Base-by-base conservation (phyloP, 495 filamentous ascomycete genomes). In the Neurospora sp. region DNA sequence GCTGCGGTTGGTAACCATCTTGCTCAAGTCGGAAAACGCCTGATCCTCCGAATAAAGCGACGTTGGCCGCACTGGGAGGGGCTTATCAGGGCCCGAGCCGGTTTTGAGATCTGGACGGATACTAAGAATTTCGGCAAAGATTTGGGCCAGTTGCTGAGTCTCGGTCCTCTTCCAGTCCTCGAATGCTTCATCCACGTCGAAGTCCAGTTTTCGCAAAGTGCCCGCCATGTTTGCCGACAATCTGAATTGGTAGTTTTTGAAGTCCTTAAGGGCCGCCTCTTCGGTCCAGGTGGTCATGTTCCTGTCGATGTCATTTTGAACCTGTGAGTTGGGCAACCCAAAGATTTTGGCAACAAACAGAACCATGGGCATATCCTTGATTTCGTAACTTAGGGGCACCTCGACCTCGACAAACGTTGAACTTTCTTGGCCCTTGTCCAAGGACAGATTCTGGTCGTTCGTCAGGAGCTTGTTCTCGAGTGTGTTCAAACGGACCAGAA, bases 311-410 rank as follows among this genome's bases (percentile, higher is more conserved):
- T 97, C 94, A 31, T 86, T 85, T 81, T 98, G 96, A 31, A 92
- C 91, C 69, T 93, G 90, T 4, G 88, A 86, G 59, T 90, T 88
- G 48, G 89, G 88, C 71, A 94, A 86, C 54, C 90, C 91, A 80
- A 98, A 99, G 71, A 97, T 92, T 72, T 86, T 90, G 59, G 90
- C 89, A 35, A 98, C 95, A 69, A 90, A 86, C 79, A 94, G 91
- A 38, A 97, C 96, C 81, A 98, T 87, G 27, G 90, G 90, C 96
- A 99, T 99, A 78, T 99, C 96, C 83, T 94, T 97, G 70, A 98
- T 90, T 80, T 97, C 91, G 78, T 97, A 94, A 80, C 90, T 96
- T 69, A 96, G 80, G 2, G 94, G 93, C 11, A 92, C 89, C 39
- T 91, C 85, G 9, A 93, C 92, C 79, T 97, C 94, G 39, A 93